Conservation (phyloP, 805 yeast genomes). For the Ogataea methanolica region DNA sequence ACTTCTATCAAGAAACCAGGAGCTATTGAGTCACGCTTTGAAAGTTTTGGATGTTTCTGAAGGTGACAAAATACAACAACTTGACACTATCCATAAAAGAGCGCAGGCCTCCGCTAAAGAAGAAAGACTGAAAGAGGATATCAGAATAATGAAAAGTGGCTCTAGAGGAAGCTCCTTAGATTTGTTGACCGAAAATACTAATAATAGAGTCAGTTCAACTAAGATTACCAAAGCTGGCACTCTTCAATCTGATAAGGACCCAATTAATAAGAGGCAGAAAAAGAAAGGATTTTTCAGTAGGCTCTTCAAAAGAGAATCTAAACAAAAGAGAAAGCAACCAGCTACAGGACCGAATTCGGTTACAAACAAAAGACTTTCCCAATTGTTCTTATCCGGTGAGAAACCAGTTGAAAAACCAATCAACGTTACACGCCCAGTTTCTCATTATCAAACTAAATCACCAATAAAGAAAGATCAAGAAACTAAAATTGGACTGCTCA, state of each 20-base stretch:
- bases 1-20: constrained; percentile 28
- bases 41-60: constrained; percentile 10
- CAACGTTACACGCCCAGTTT: not conserved
- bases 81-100: constrained; percentile 4
- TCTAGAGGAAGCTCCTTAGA: constrained; percentile 22
- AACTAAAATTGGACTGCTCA: too few relatives aligned
- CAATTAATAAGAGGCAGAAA: not conserved
- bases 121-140: constrained; percentile 6
- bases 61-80: constrained; percentile 2
- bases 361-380: not conserved
- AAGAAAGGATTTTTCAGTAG: not conserved
- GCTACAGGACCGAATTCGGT: not conserved
- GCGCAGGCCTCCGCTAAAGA: constrained; percentile 6
- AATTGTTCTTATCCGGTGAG: not conserved
- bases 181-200: constrained; percentile 4
- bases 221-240: constrained; percentile 12
- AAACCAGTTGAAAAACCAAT: not conserved
- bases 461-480: not conserved
- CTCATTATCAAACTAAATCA: not conserved
- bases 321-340: not conserved
- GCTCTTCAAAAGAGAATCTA: constrained; percentile 1
- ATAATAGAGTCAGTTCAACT: constrained; percentile 19
- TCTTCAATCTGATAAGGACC: too few relatives aligned
- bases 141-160: constrained; percentile 2
- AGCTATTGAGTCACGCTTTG: constrained; percentile 13